Conservation (phyloP, 495 filamentous ascomycete genomes). For the Trichoderma gamsii region DNA sequence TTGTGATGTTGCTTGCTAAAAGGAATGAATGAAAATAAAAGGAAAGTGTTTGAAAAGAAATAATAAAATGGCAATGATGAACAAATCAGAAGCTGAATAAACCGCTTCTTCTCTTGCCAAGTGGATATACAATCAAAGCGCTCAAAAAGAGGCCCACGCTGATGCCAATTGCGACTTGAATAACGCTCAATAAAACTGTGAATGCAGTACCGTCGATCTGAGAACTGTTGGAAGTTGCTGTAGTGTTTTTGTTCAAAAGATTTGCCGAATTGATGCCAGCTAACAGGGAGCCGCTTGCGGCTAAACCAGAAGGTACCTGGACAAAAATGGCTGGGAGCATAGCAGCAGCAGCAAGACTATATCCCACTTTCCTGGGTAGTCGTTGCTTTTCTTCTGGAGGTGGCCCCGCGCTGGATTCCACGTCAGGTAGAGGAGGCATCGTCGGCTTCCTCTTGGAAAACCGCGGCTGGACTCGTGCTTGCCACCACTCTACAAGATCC, state of each 20-base stretch:
- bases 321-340: conserved; percentile 94
- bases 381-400: conserved; percentile 18
- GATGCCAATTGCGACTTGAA: conserved; percentile 89
- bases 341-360: conserved; percentile 80
- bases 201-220: conserved; percentile 56
- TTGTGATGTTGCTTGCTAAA: neutral
- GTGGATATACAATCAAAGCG: conserved; percentile 80
- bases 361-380: conserved; percentile 34
- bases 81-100: conserved; percentile 72
- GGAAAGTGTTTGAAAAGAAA: neutral
- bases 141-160: conserved; percentile 86
- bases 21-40: neutral
- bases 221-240: conserved; percentile 29
- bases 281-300: conserved; percentile 75
- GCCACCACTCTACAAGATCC: conserved; percentile 25
- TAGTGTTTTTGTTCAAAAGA: conserved; percentile 44
- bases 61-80: neutral
- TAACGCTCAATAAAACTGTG: conserved; percentile 78
- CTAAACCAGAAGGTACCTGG: conserved; percentile 84
- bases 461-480: conserved; percentile 24
- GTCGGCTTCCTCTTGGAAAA: conserved; percentile 9
- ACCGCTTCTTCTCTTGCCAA: conserved; percentile 85
- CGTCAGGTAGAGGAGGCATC: conserved; percentile 3
- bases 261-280: conserved; percentile 81
- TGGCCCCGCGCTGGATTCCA: conserved; percentile 15